Conservation (phyloP, 2,329 filamentous ascomycete genomes). For the Leptosphaerulina australis region DNA sequence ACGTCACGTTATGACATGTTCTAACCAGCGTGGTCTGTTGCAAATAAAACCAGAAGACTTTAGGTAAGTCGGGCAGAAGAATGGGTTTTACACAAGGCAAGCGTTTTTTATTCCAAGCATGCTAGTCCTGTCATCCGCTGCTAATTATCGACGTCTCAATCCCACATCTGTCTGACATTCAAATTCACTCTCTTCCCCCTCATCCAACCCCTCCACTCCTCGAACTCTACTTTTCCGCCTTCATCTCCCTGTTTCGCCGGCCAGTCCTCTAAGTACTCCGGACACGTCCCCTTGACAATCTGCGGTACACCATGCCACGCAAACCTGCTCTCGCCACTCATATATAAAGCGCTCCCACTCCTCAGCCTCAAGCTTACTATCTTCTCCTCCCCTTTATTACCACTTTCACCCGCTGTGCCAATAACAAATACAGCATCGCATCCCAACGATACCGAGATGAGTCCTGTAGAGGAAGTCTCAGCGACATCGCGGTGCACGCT, state of each 20-base stretch:
- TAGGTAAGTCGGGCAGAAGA: no score
- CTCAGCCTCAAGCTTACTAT: conserved; percentile 56
- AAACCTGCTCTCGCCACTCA: conserved; percentile 80
- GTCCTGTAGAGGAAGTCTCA: conserved; percentile 76
- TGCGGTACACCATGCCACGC: conserved; percentile 97
- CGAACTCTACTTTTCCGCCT: conserved; percentile 53
- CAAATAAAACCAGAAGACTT: no score
- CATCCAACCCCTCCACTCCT: conserved; percentile 87
- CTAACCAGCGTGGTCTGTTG: no score
- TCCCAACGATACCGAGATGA: conserved; percentile 86
- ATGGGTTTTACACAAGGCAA: no score
- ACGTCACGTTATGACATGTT: no score
- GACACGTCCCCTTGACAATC: conserved; percentile 79
- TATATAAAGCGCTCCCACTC: conserved; percentile 89
- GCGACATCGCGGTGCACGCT: conserved; percentile 94
- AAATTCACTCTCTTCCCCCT: conserved; percentile 83
- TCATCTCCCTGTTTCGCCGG: conserved; percentile 60
- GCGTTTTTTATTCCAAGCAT: no score
- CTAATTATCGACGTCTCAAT: no score
- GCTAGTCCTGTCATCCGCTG: no score
- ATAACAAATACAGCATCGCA: conserved; percentile 91
- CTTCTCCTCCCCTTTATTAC: conserved; percentile 49
- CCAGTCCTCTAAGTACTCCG: conserved; percentile 75
- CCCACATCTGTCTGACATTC: conserved; percentile 88
- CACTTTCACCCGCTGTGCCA: conserved; percentile 60